Evolutionary conservation across 495 filamentous ascomycete species (phyloP).

Genomic region (Pyrenula massariospora): DNA sequence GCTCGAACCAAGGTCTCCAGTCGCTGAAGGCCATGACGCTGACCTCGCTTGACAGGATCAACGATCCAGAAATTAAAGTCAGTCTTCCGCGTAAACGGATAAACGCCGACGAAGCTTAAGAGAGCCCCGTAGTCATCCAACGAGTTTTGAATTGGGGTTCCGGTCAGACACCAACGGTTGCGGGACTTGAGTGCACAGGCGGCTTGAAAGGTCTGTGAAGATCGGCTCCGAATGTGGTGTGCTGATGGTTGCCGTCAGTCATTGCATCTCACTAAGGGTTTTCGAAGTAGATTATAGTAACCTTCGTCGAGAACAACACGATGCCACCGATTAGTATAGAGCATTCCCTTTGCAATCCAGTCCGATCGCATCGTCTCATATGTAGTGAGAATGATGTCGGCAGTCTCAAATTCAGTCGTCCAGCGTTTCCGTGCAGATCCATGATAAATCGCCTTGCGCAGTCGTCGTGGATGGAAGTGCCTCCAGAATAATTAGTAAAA

Average conservation of each 20-base stretch:
- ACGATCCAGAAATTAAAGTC: constrained; percentile 7
- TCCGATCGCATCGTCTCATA: constrained; percentile 7
- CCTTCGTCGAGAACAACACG: constrained; percentile 4
- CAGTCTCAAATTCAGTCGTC: background rate
- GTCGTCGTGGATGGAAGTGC: constrained; percentile 5
- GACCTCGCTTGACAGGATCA: constrained; percentile 5
- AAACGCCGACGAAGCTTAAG: constrained; percentile 8
- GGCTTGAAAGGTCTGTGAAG: constrained; percentile 4
- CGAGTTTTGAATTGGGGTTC: constrained; percentile 15
- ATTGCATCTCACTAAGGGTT: background rate
- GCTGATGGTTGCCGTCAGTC: background rate
- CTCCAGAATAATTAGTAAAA: constrained; percentile 3
- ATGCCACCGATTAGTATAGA: constrained; percentile 1
- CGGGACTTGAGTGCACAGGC: constrained; percentile 4
- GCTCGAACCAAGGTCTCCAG: constrained; percentile 11
- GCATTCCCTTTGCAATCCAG: constrained; percentile 1
- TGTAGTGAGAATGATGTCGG: constrained; percentile 3
- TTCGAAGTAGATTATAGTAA: constrained; percentile 2
- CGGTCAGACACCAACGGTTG: constrained; percentile 13
- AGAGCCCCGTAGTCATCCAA: constrained; percentile 10
- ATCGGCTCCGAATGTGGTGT: constrained; percentile 7
- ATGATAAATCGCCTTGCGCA: constrained; percentile 5
- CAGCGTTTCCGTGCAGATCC: constrained; percentile 3
- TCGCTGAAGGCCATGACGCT: constrained; percentile 5
- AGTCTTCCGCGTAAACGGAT: background rate